These are phyloP conservation scores for Melampsora larici-populina DNA, from an alignment of 1,284 basidiomycete genomes.

Conservation along the genomic window DNA sequence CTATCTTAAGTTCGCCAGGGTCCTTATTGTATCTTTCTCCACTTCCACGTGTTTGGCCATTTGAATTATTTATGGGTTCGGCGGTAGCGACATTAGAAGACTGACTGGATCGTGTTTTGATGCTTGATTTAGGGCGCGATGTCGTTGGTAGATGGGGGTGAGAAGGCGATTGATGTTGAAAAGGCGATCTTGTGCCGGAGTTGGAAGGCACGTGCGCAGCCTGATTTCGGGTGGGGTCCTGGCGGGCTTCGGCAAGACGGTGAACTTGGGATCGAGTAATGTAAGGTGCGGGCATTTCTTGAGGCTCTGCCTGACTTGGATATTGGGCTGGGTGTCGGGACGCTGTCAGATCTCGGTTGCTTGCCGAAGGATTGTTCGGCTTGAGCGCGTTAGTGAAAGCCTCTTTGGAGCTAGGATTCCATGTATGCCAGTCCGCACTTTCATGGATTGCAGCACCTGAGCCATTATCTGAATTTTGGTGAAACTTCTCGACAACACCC, in stretches of 20 bases:
- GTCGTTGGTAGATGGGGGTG: neutral
- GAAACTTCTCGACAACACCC: constrained; percentile 26
- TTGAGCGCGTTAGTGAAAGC: neutral
- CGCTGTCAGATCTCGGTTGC: neutral
- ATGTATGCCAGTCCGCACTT: neutral
- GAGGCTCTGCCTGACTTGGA: constrained; percentile 3
- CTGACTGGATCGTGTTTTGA: neutral
- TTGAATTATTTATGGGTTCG: no score
- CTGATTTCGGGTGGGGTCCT: neutral
- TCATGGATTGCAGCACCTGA: neutral
- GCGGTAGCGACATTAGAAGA: neutral
- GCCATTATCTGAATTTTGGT: neutral
- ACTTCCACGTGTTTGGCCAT: no score
- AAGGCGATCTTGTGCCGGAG: neutral
- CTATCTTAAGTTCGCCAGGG: no score
- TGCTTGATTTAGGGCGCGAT: neutral
- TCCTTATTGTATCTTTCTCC: no score
- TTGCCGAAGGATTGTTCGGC: neutral
- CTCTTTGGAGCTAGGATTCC: neutral
- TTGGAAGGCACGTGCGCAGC: no score
- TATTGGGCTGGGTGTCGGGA: neutral
- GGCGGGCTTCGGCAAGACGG: constrained; percentile 27
- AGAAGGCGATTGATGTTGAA: constrained; percentile 1
- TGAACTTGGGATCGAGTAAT: constrained; percentile 38
- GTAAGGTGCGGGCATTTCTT: constrained; percentile 9